phyloP scores from a whole-genome alignment of 768 basidiomycete species.

The Tulasnella sp. region DNA sequence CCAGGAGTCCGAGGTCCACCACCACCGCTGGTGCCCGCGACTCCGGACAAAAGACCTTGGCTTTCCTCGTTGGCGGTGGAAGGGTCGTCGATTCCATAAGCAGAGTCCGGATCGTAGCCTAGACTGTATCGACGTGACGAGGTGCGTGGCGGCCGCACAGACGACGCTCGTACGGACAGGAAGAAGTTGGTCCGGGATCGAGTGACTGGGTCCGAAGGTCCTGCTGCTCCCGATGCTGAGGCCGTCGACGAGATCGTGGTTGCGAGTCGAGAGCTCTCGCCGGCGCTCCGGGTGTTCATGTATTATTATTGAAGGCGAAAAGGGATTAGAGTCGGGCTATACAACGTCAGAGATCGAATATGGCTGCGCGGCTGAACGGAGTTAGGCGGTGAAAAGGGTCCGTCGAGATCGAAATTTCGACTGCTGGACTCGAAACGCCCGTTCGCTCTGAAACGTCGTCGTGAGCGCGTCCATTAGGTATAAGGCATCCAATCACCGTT shows the following conservation, averaged over 20 bases:
- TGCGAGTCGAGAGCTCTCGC: conserved; percentile 1
- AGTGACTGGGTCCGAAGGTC: conserved; percentile 28
- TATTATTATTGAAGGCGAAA: neutral
- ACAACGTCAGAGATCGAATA: neutral
- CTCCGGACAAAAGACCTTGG: conserved; percentile 40
- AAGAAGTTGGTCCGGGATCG: conserved; percentile 88
- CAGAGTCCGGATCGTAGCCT: conserved; percentile 36
- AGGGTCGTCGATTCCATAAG: conserved; percentile 20
- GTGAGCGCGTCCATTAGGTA: neutral
- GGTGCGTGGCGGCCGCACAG: conserved; percentile 17
- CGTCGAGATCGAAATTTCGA: neutral
- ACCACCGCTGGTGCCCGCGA: neutral
- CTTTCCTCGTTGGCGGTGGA: conserved; percentile 41
- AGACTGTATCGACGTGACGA: conserved; percentile 18
- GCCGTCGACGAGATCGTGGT: neutral
- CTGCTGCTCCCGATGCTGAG: neutral
- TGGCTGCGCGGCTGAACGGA: neutral
- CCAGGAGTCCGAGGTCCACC: conserved; percentile 11
- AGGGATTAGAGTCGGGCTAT: neutral
- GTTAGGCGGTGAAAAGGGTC: neutral
- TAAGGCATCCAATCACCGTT: neutral
- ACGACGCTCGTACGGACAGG: conserved; percentile 82
- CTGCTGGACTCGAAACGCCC: neutral
- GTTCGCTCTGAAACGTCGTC: neutral
- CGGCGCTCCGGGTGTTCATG: conserved; percentile 6